phyloP scores from a whole-genome alignment of 108 stramenopile species.

The Nannochloropsis salina region DNA sequence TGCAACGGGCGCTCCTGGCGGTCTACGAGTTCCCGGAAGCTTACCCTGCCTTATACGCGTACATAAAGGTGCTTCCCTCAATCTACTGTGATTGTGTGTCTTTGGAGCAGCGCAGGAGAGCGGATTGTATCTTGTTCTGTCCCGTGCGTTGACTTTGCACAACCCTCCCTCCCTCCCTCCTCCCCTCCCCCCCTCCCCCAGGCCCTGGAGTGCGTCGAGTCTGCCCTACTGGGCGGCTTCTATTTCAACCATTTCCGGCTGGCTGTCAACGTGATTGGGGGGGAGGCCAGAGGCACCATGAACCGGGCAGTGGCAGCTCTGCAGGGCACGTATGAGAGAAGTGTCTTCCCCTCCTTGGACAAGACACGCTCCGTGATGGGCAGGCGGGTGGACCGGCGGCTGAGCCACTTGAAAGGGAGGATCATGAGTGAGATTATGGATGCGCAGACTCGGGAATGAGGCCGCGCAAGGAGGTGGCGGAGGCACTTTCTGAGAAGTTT shows the following conservation, averaged over 20 bases:
- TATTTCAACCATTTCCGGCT: conserved; percentile 43
- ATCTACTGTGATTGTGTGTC: background rate
- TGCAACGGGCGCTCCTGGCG: conserved; percentile 28
- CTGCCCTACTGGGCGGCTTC: conserved; percentile 40
- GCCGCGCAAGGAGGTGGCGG: background rate
- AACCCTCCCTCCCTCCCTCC: background rate
- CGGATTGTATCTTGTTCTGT: background rate
- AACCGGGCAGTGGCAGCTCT: conserved; percentile 37
- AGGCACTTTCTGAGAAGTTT: too few relatives aligned
- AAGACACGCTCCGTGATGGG: conserved; percentile 33
- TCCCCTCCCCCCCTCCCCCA: background rate
- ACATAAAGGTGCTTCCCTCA: conserved; percentile 32
- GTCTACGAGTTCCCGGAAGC: conserved; percentile 36
- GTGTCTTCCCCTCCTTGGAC: conserved; percentile 40
- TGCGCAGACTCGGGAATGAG: background rate
- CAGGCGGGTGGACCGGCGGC: conserved; percentile 26
- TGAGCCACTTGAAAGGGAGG: conserved; percentile 30
- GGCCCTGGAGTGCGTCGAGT: conserved; percentile 45
- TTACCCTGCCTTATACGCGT: conserved; percentile 37
- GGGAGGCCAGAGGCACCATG: conserved; percentile 43
- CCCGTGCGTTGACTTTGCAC: background rate
- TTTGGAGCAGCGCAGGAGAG: too few relatives aligned
- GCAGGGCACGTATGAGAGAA: conserved; percentile 35
- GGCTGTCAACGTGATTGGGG: conserved; percentile 45
- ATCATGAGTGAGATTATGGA: conserved; percentile 42